A percentile compares a stretch with the other conserved stretches of the same genome.
These are phyloP conservation scores for Talaromyces sp. DNA, from an alignment of 2,329 filamentous ascomycete genomes.

Conservation along the genomic window DNA sequence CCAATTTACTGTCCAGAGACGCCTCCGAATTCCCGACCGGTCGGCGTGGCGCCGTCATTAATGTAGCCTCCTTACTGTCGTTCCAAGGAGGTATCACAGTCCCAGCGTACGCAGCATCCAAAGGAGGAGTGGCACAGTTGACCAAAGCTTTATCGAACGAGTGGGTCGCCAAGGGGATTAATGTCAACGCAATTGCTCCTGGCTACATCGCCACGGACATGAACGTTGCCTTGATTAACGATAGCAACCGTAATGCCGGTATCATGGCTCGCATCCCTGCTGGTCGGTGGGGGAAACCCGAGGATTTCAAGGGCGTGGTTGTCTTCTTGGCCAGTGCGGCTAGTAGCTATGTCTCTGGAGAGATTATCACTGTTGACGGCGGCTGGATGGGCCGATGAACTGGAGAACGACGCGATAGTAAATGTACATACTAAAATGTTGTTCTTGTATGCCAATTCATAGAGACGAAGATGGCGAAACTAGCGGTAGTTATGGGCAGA, in stretches of 20 bases:
- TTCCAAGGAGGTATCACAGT: slow-evolving; percentile 88
- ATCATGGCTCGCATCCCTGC: slow-evolving; percentile 79
- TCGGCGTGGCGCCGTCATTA: slow-evolving; percentile 58
- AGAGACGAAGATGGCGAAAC: not conserved
- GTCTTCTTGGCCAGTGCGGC: slow-evolving; percentile 72
- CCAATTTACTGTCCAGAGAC: slow-evolving; percentile 28
- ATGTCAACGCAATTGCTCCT: slow-evolving; percentile 82
- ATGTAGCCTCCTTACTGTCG: slow-evolving; percentile 72
- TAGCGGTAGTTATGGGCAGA: not conserved
- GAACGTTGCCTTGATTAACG: slow-evolving; percentile 75
- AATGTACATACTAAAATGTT: too few species aligned
- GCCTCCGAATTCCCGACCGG: slow-evolving; percentile 26
- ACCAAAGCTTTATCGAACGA: slow-evolving; percentile 84
- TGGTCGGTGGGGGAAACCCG: slow-evolving; percentile 73
- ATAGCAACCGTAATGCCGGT: slow-evolving; percentile 62
- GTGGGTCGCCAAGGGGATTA: slow-evolving; percentile 74
- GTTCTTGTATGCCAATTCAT: not conserved
- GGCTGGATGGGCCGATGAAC: slow-evolving; percentile 92
- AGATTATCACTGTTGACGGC: slow-evolving; percentile 78
- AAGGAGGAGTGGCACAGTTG: slow-evolving; percentile 77
- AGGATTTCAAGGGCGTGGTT: slow-evolving; percentile 80
- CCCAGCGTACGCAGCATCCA: slow-evolving; percentile 79
- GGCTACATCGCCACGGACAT: slow-evolving; percentile 93
- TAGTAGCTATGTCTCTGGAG: slow-evolving; percentile 77
- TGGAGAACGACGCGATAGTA: too few species aligned